Base-by-base conservation (phyloP, 2,329 filamentous ascomycete species). In the Trichoderma hamatum region DNA sequence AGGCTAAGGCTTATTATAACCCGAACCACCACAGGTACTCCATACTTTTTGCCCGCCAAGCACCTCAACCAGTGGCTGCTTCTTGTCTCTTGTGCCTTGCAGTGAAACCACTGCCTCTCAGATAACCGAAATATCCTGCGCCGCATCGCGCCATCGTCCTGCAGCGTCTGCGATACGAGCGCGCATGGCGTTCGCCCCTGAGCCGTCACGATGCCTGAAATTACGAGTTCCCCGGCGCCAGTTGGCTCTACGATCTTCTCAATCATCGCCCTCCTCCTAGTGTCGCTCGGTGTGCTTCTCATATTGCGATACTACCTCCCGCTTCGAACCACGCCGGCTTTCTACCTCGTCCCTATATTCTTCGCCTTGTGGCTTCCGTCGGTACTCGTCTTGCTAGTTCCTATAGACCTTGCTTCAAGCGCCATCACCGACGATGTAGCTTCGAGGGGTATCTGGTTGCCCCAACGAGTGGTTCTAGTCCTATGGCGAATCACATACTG, bases 401-500 rank as follows among this genome's bases (percentile, higher is more conserved):
- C 96, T 5, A 96, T 99, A 79, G 96, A 99, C 80, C 89, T 99
- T 73, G 94, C 95, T 1, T 97, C 94, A 7, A 95, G 88, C 76
- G 90, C 92, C 26, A 86, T 89, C 59, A 89, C 89, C 62, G 89
- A 92, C 70, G 90, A 92, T 79, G 89, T 87, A 70, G 85, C 87
- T 19, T 86, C 88, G 19, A 88, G 90, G 73, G 96, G 94, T 39
- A 92, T 99, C 76, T 97, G 94, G 93, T 86, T 99, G 39, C 91
- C 92, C 5, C 85, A 91, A 72, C 84, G 89, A 61, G 86, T 94
- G 32, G 84, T 97, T 60, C 84, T 96, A 75, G 93, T 97, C 28
- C 91, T 91, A 69, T 99, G 96, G 96, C 88, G 95, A 77, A 95
- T 99, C 72, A 91, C 92, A 24, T 99, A 99, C 82, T 99, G 96